Base-by-base conservation (phyloP, 2,329 filamentous ascomycete genomes). In the Penicillium olsonii region DNA sequence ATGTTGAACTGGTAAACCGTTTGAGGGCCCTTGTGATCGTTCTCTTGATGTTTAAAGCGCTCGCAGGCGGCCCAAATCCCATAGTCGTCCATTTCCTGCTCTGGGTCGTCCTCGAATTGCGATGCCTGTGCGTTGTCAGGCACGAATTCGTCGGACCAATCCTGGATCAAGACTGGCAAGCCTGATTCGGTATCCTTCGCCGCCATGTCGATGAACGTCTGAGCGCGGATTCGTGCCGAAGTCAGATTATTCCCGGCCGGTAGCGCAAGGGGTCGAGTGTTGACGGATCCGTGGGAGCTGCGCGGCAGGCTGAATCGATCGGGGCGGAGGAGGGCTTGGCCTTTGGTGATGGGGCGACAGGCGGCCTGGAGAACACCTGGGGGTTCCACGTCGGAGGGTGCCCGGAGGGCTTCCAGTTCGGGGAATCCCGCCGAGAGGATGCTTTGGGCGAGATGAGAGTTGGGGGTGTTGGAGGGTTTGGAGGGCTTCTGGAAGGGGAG, bases 121-220 rank as follows among this genome's bases (percentile, higher is more conserved):
- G 54, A 56, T 29, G 61, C 60, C 26, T 63, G 35, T 2, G 65
- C 68, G 45, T 59, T 68, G 27, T 72, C 70, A 0, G 69, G 68
- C 5, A 69, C 56, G 27, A 66, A 72, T 1, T 55, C 57, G 33
- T 73, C 68, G 0, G 72, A 75, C 47, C 70, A 67, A 53, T 75
- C 73, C 18, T 71, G 72, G 37, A 75, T 68, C 15, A 74, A 45
- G 5, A 74, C 65, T 27, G 60, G 66, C 62, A 75, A 69, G 17
- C 70, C 72, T 3, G 62, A 62, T 45, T 74, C 71, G 2, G 62
- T 68, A 38, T 74, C 70, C 53, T 71, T 74, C 5, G 64, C 62
- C 2, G 70, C 69, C 62, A 69, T 72, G 22, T 75, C 72, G 17
- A 75, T 75, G 31, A 74, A 74, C 4, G 68, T 72, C 47, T 75